phyloP scores from a whole-genome alignment of 2,329 filamentous ascomycete genomes.

The Phyllosticta capitalensis region DNA sequence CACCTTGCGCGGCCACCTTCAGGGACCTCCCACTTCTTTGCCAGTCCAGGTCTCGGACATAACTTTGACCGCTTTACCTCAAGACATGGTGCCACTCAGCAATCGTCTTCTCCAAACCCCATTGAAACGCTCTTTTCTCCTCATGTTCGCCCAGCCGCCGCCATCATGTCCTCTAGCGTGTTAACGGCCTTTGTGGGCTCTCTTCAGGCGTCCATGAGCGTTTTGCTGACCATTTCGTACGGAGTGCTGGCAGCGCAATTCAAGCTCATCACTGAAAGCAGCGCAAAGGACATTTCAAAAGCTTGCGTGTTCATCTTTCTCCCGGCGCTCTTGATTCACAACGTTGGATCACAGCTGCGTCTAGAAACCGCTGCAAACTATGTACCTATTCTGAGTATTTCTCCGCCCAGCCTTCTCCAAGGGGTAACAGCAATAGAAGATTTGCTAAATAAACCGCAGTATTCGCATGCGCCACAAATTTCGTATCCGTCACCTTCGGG shows the following conservation, averaged over 20 bases:
- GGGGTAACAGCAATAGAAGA: not conserved
- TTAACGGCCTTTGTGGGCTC: constrained; percentile 41
- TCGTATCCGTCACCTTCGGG: constrained; percentile 41
- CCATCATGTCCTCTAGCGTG: constrained; percentile 13
- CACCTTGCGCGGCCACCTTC: not conserved
- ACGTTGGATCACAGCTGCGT: constrained; percentile 43
- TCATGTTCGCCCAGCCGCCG: not conserved
- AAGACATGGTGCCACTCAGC: not conserved
- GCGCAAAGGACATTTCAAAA: constrained; percentile 44
- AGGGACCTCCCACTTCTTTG: not conserved
- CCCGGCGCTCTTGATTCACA: constrained; percentile 44
- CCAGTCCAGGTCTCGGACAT: not conserved
- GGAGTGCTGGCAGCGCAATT: constrained; percentile 44
- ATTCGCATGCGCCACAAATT: constrained; percentile 43
- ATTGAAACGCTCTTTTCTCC: not conserved
- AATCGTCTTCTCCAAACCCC: not conserved
- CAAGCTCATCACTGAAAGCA: constrained; percentile 36
- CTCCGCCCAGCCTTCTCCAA: not conserved
- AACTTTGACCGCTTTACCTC: not conserved
- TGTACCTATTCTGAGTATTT: constrained; percentile 38
- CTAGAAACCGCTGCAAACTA: constrained; percentile 39
- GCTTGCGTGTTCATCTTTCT: constrained; percentile 45
- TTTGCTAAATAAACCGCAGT: constrained; percentile 22
- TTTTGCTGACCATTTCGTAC: constrained; percentile 44
- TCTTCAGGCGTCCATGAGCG: constrained; percentile 45